Evolutionary conservation across 1,139 yeast species (phyloP).

Genomic region (Kodamaea sp.): DNA sequence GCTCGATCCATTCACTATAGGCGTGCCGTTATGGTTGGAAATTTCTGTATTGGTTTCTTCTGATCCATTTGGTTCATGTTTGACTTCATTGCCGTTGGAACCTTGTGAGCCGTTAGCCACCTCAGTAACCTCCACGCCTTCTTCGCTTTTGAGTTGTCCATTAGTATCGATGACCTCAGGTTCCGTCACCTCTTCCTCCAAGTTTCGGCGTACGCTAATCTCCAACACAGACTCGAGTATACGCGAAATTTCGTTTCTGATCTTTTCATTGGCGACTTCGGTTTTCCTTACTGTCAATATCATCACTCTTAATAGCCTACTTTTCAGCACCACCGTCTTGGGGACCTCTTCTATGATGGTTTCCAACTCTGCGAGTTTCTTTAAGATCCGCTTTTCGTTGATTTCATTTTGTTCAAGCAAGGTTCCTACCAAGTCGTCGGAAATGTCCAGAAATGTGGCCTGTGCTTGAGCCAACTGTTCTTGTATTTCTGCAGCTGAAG

Average conservation of each 20-base stretch:
- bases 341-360: slow-evolving; percentile 26
- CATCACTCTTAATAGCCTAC: slow-evolving; percentile 33
- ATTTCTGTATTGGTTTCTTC: no score
- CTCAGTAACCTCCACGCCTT: slow-evolving; percentile 2
- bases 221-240: slow-evolving; percentile 26
- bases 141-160: slow-evolving; percentile 10
- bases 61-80: slow-evolving; percentile 2
- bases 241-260: slow-evolving; percentile 23
- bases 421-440: slow-evolving; percentile 19
- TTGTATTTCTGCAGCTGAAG: slow-evolving; percentile 23
- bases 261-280: slow-evolving; percentile 14
- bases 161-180: slow-evolving; percentile 7
- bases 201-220: slow-evolving; percentile 14
- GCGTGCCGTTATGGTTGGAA: no score
- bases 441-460: slow-evolving; percentile 22
- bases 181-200: slow-evolving; percentile 3
- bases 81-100: slow-evolving; percentile 2
- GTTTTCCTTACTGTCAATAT: slow-evolving; percentile 35
- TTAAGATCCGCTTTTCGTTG: slow-evolving; percentile 18
- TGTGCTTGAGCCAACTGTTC: slow-evolving; percentile 19
- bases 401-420: slow-evolving; percentile 15
- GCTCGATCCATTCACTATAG: no score
- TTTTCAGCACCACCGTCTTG: slow-evolving; percentile 29
- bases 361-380: slow-evolving; percentile 20
- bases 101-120: slow-evolving; percentile 2